These are phyloP conservation scores for Citrus trifoliata DNA, from an alignment of 345 rosid species.

Conservation along the genomic window DNA sequence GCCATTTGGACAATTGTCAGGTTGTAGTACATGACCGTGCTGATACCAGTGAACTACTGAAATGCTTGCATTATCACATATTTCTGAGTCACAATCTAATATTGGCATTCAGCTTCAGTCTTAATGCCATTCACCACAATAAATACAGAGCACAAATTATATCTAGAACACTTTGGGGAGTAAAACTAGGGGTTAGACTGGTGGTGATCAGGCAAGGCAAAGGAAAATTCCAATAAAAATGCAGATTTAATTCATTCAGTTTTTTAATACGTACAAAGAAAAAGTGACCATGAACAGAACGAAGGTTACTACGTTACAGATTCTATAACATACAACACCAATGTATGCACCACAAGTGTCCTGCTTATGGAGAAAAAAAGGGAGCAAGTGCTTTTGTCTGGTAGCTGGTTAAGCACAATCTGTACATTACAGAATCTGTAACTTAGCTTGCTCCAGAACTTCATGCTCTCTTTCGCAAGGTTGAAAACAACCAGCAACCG, in stretches of 20 bases:
- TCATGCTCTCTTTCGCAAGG: background rate
- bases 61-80: conserved; percentile 63
- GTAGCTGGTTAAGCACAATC: too few relatives aligned
- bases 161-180: background rate
- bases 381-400: too few relatives aligned
- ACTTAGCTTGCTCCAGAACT: background rate
- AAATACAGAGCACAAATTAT: background rate
- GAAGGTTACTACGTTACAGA: too few relatives aligned
- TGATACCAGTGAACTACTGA: conserved; percentile 94
- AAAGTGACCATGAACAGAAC: too few relatives aligned
- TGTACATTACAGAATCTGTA: too few relatives aligned
- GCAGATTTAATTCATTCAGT: too few relatives aligned
- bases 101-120: background rate
- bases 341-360: too few relatives aligned
- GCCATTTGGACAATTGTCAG: conserved; percentile 98
- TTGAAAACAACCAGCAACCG: background rate
- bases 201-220: background rate
- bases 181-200: background rate
- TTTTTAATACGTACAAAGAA: too few relatives aligned
- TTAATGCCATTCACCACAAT: background rate
- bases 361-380: too few relatives aligned
- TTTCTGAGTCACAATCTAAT: background rate
- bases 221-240: background rate
- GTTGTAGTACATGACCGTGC: conserved; percentile 95
- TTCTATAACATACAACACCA: too few relatives aligned